Base-by-base conservation (phyloP, 2,329 filamentous ascomycete species). In the Hawksworthiomyces lignivorus region DNA sequence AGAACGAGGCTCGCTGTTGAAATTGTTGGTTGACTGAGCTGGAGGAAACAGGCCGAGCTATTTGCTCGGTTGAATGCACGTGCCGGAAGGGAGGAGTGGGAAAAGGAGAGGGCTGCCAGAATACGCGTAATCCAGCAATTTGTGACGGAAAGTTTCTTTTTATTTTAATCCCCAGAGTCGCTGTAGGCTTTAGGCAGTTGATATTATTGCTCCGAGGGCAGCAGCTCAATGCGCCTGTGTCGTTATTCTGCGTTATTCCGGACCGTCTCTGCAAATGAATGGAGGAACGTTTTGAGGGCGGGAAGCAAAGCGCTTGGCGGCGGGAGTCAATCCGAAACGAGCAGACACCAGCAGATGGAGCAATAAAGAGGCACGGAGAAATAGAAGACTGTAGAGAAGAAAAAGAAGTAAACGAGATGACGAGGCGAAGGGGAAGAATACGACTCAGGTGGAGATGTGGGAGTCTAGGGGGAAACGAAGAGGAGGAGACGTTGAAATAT, bases 241-340 rank as follows among this genome's bases (percentile, higher is more conserved):
- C n/a, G n/a, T n/a, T n/a, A n/a, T n/a, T n/a, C n/a, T n/a, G n/a
- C n/a, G n/a, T n/a, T n/a, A n/a, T n/a, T n/a, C n/a, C n/a, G n/a
- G n/a, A n/a, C n/a, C n/a, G n/a, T n/a, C n/a, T n/a, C n/a, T n/a
- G n/a, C n/a, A n/a, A n/a, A n/a, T n/a, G n/a, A n/a, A n/a, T n/a
- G n/a, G n/a, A n/a, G n/a, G n/a, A n/a, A n/a, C n/a, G n/a, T n/a
- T n/a, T n/a, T n/a, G n/a, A n/a, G 20, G 22, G 37, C 30, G 21
- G n/a, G n/a, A n/a, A n/a, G n/a, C 12, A 22, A 29, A 22, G 14
- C 18, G 32, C 19, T 29, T 29, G 39, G 14, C 39, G 39, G 39
- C 33, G 24, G 5, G 27, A 14, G 39, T 41, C 39, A 41, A 41
- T 41, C 39, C 39, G 39, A 36, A 41, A 41, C 24, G 14, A n/a